Evolutionary conservation across 768 basidiomycete genomes (phyloP).

Genomic region (Mycena vulgaris): DNA sequence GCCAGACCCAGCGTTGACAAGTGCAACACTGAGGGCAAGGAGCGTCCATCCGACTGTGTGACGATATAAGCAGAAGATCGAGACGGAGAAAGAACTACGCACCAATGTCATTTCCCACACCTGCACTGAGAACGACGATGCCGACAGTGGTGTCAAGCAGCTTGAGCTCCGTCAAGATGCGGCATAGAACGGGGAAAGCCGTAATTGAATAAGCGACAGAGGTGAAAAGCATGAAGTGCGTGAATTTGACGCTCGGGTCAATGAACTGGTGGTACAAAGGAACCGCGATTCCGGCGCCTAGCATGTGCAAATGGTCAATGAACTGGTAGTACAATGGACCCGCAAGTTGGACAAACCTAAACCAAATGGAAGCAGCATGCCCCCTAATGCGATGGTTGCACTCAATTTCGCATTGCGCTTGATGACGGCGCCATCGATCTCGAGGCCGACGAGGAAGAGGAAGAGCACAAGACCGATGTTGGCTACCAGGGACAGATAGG

Average conservation of each 20-base stretch:
- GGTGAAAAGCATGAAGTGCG: slow-evolving; percentile 94
- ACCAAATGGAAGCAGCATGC: too few relatives aligned
- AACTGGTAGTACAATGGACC: too few relatives aligned
- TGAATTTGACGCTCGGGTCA: slow-evolving; percentile 76
- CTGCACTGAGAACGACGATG: slow-evolving; percentile 92
- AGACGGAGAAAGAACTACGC: slow-evolving; percentile 35
- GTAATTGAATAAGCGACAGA: slow-evolving; percentile 90
- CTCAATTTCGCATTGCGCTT: slow-evolving; percentile 82
- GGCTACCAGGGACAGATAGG: slow-evolving; percentile 89
- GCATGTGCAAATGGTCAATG: too few relatives aligned
- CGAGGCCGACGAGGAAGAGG: slow-evolving; percentile 94
- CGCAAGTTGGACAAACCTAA: too few relatives aligned
- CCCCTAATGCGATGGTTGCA: slow-evolving; percentile 80
- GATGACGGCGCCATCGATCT: slow-evolving; percentile 88
- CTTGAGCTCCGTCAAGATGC: slow-evolving; percentile 93
- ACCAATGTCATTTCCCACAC: slow-evolving; percentile 89
- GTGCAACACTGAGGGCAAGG: slow-evolving; percentile 90
- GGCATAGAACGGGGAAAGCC: slow-evolving; percentile 88
- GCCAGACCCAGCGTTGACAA: slow-evolving; percentile 91
- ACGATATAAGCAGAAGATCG: background rate
- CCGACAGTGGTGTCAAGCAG: slow-evolving; percentile 94
- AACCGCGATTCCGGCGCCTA: slow-evolving; percentile 77
- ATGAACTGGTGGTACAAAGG: slow-evolving; percentile 86
- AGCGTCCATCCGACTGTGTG: slow-evolving; percentile 84
- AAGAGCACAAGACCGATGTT: slow-evolving; percentile 92